These are phyloP conservation scores for Alisma plantagoaquatica DNA, from an alignment of 106 monocot species.

Conservation along the genomic window DNA sequence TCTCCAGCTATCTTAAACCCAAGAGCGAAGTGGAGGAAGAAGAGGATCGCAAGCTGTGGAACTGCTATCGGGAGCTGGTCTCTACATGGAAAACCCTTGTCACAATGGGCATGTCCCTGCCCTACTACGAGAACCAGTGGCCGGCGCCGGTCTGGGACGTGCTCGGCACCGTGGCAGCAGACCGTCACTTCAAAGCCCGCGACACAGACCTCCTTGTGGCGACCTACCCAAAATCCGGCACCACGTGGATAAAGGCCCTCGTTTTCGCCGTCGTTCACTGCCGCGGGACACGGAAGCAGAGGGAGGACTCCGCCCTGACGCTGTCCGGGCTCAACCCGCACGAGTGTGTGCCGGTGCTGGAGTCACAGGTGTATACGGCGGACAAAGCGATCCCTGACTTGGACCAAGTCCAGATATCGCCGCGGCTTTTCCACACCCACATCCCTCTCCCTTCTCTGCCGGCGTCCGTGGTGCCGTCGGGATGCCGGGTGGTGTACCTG, in stretches of 20 bases:
- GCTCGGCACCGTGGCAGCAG: not conserved
- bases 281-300: too few relatives aligned
- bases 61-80: too few relatives aligned
- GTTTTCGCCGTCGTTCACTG: constrained; percentile 2
- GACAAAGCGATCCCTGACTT: not conserved
- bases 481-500: constrained; percentile 11
- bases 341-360: not conserved
- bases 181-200: constrained; percentile 1
- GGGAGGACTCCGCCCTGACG: too few relatives aligned
- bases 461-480: not conserved
- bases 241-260: constrained; percentile 11
- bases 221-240: not conserved
- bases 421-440: constrained; percentile 15
- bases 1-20: too few relatives aligned
- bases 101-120: too few relatives aligned
- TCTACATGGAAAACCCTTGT: too few relatives aligned
- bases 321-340: not conserved
- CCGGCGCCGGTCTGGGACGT: too few relatives aligned
- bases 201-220: constrained; percentile 4
- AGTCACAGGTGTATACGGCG: constrained; percentile 1
- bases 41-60: too few relatives aligned
- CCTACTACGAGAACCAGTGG: too few relatives aligned
- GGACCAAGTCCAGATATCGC: constrained; percentile 1
- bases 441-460: constrained; percentile 6
- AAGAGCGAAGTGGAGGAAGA: too few relatives aligned